Percentiles rank a stretch among this genome's conserved stretches.
phyloP scores from a whole-genome alignment of 2,329 filamentous ascomycete genomes.

The Paecilomyces formosus region DNA sequence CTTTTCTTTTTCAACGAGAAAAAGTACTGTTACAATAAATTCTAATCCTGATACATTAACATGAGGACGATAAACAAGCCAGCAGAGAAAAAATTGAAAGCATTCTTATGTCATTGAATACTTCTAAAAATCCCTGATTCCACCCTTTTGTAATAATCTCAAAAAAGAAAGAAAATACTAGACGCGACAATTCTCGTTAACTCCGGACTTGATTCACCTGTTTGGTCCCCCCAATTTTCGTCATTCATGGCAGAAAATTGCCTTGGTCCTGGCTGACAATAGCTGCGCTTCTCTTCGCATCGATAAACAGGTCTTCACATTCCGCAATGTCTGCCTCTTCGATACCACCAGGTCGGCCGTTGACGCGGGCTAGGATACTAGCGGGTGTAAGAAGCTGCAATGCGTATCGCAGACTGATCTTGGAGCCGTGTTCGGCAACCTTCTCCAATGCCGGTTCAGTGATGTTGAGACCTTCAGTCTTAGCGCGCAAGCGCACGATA shows the following conservation, averaged over 20 bases:
- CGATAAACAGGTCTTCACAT: slow-evolving; percentile 77
- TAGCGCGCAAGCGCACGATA: slow-evolving; percentile 78
- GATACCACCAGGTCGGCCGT: slow-evolving; percentile 63
- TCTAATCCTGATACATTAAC: not conserved
- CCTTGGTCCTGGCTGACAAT: slow-evolving; percentile 59
- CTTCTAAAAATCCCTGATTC: not conserved
- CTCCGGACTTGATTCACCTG: not conserved
- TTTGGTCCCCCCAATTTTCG: not conserved
- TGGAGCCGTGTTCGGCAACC: slow-evolving; percentile 77
- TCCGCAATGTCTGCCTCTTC: slow-evolving; percentile 70
- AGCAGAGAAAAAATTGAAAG: slow-evolving; percentile 2
- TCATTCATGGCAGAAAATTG: slow-evolving; percentile 55
- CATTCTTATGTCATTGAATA: slow-evolving; percentile 6
- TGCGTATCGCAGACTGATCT: slow-evolving; percentile 85
- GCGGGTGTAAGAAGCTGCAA: slow-evolving; percentile 84
- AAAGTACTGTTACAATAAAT: not conserved
- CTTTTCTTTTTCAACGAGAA: not conserved
- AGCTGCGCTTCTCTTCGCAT: slow-evolving; percentile 68
- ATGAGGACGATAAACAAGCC: not conserved
- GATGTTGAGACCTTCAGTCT: slow-evolving; percentile 72
- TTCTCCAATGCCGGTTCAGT: slow-evolving; percentile 78
- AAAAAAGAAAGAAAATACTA: not conserved
- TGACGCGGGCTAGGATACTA: slow-evolving; percentile 83
- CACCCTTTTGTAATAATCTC: not conserved
- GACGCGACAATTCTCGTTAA: not conserved